These are phyloP conservation scores for Lichtheimia corymbifera DNA, from an alignment of 371 early-diverging fungal species.

Conservation along the genomic window DNA sequence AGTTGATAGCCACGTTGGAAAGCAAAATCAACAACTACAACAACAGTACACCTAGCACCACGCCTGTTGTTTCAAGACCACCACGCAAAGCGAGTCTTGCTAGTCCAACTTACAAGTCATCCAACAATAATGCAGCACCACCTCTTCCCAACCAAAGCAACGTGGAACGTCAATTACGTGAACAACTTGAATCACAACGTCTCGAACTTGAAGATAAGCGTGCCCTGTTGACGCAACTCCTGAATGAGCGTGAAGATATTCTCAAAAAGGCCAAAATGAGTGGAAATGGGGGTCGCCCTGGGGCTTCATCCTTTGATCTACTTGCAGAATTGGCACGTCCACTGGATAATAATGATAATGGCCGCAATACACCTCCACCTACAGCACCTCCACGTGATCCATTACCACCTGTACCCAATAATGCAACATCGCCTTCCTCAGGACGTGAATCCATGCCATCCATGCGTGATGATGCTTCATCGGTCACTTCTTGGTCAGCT, in stretches of 20 bases:
- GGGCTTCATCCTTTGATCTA: constrained; percentile 34
- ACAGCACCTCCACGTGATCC: constrained; percentile 31
- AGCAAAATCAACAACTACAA: constrained; percentile 11
- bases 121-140: neutral
- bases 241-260: constrained; percentile 39
- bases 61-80: constrained; percentile 5
- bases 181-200: constrained; percentile 39
- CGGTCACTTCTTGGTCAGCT: constrained; percentile 29
- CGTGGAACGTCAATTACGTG: constrained; percentile 14
- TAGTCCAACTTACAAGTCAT: neutral
- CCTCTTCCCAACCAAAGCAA: neutral
- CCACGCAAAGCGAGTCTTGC: constrained; percentile 14
- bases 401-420: constrained; percentile 27
- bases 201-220: constrained; percentile 42
- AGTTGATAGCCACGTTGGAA: constrained; percentile 38
- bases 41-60: constrained; percentile 11
- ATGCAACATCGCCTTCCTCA: constrained; percentile 9
- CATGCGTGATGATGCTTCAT: constrained; percentile 12
- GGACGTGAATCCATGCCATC: constrained; percentile 16
- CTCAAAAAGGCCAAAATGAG: constrained; percentile 14
- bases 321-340: constrained; percentile 27
- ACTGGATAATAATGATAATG: neutral
- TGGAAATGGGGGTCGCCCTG: neutral
- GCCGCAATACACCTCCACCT: constrained; percentile 26
- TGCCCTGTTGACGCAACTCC: constrained; percentile 30